Evolutionary conservation across 2,329 filamentous ascomycete genomes (phyloP), one percentile per base, ranked within the genome.

Genomic region (Penicillium expansum): DNA sequence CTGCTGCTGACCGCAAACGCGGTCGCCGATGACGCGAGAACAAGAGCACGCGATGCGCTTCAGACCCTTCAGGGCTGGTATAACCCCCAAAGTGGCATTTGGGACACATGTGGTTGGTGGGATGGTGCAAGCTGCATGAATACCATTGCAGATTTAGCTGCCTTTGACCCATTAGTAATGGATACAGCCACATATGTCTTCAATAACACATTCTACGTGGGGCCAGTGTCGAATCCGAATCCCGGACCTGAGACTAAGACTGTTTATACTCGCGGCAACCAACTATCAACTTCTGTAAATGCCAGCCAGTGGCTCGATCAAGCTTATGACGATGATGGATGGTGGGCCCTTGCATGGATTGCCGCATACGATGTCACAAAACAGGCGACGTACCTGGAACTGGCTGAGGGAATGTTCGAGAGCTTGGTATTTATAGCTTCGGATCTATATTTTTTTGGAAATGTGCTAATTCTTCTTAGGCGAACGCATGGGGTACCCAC

Each of bases 51-150:
- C 11, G 42, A 52, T 13, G 77, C 76, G 4, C 66, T 79, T 2
- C 66, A 71, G 22, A 69, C 78, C 6, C 76, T 89, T 1, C 85
- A 88, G 63, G 67, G 65, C 41, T 90, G 83, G 82, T 90, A 90
- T 70, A 81, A 87, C 66, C 56, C 72, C 3, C 66, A 68, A 5
- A 84, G 79, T 1, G 88, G 88, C 4, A 75, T 89, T 13, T 91
- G 86, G 85, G 74, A 83, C 53, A 81, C 81, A 0, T 80, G 82
- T 8, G 81, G 81, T n/a, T 91, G 88, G 88, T 91, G 88, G 88
- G 89, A 90, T 67, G 82, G 82, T 52, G 88, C 83, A 43, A 91
- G 90, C 67, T 80, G 80, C 56, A 75, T 91, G 57, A 88, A 86
- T 0, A 80, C 80, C 3, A 71, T 90, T 18, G 82, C 80, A 50